phyloP scores from a whole-genome alignment of 345 rosid species.

The Eucalyptus regnans region DNA sequence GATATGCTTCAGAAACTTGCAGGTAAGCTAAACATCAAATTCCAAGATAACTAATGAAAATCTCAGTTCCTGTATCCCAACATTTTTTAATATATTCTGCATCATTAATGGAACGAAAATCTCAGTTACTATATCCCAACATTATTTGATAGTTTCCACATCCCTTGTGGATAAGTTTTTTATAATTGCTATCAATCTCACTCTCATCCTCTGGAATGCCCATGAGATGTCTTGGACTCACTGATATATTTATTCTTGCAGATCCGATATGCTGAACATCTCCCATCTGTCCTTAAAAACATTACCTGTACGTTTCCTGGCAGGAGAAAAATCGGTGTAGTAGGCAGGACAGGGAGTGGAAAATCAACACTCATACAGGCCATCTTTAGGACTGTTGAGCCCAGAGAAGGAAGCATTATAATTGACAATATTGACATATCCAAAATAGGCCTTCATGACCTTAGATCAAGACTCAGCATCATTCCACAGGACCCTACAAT shows the following conservation, averaged over 20 bases:
- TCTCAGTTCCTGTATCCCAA: background rate
- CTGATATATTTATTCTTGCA: conserved; percentile 3
- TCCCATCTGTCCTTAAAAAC: conserved; percentile 74
- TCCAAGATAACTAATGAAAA: background rate
- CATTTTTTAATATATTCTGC: background rate
- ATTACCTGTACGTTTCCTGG: conserved; percentile 83
- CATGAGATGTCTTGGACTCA: background rate
- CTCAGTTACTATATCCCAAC: background rate
- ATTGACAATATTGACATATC: conserved; percentile 68
- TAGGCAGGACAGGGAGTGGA: conserved; percentile 96
- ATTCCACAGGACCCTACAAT: conserved; percentile 96
- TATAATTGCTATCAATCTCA: background rate
- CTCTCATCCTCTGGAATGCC: background rate
- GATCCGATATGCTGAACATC: conserved; percentile 91
- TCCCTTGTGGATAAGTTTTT: background rate
- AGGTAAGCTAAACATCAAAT: conserved; percentile 18
- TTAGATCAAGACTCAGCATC: conserved; percentile 83
- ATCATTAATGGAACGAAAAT: background rate
- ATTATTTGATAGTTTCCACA: background rate
- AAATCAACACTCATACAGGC: conserved; percentile 92
- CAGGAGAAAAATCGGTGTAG: conserved; percentile 77
- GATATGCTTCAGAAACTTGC: conserved; percentile 60
- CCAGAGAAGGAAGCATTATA: conserved; percentile 72
- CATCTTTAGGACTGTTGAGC: conserved; percentile 76
- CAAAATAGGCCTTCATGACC: conserved; percentile 81